phyloP scores from a whole-genome alignment of 345 rosid species.

The Limnanthes douglasii region DNA sequence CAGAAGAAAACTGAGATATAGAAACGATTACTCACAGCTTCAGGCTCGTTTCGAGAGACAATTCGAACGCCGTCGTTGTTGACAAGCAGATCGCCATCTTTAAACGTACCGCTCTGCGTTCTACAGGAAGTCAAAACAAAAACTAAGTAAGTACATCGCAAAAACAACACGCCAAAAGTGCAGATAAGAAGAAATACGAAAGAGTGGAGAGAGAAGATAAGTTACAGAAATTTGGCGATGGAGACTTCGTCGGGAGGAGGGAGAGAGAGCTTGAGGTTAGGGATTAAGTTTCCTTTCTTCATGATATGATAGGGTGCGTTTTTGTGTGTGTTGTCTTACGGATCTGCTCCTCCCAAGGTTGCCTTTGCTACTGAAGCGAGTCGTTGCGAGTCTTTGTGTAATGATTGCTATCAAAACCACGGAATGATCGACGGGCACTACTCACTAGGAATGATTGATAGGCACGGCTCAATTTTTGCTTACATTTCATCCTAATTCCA shows the following conservation, averaged over 20 bases:
- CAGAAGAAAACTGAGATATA: not conserved
- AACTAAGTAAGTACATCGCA: conserved; percentile 4
- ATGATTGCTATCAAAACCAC: no score
- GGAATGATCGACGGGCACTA: no score
- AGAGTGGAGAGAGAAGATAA: conserved; percentile 27
- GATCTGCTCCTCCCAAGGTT: no score
- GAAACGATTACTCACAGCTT: conserved; percentile 33
- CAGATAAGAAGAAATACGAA: not conserved
- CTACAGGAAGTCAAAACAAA: conserved; percentile 13
- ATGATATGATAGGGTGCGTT: no score
- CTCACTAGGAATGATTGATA: no score
- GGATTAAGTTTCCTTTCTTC: conserved; percentile 55
- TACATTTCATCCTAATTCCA: no score
- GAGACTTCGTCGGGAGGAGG: conserved; percentile 40
- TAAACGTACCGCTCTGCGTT: conserved; percentile 79
- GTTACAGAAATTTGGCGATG: conserved; percentile 56
- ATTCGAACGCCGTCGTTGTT: conserved; percentile 83
- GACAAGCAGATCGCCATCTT: conserved; percentile 90
- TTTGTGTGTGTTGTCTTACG: not conserved
- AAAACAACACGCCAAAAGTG: not conserved
- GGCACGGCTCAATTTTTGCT: no score
- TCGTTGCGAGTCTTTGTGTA: no score
- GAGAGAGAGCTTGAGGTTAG: conserved; percentile 43
- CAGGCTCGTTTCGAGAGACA: conserved; percentile 33
- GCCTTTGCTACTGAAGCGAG: not conserved